These are phyloP conservation scores for Candida ovalis DNA, from an alignment of 805 yeast genomes.

Conservation along the genomic window DNA sequence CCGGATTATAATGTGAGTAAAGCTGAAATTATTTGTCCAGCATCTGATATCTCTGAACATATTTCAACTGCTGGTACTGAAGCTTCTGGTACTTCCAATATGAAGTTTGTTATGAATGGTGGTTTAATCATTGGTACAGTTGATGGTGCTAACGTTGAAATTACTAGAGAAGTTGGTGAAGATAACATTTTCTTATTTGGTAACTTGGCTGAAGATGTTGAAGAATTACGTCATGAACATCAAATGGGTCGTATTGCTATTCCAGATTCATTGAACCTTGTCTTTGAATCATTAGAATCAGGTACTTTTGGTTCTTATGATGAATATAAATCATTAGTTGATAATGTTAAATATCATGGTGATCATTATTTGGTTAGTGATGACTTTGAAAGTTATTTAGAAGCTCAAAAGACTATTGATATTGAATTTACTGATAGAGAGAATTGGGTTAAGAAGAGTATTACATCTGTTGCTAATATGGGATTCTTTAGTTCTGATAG, in stretches of 20 bases:
- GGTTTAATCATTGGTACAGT: slow-evolving; percentile 94
- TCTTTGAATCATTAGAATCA: slow-evolving; percentile 60
- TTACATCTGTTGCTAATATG: slow-evolving; percentile 82
- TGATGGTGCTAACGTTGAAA: slow-evolving; percentile 95
- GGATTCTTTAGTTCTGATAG: slow-evolving; percentile 92
- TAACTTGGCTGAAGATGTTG: slow-evolving; percentile 85
- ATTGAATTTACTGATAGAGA: slow-evolving; percentile 58
- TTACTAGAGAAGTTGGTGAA: slow-evolving; percentile 90
- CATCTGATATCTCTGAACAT: slow-evolving; percentile 87
- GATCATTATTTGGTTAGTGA: slow-evolving; percentile 86
- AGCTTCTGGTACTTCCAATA: slow-evolving; percentile 93
- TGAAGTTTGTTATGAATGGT: slow-evolving; percentile 93
- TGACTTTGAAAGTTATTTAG: slow-evolving; percentile 83
- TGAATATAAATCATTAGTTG: slow-evolving; percentile 65
- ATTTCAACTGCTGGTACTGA: slow-evolving; percentile 97
- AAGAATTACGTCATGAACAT: slow-evolving; percentile 76
- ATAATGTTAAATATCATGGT: slow-evolving; percentile 67
- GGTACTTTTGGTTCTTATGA: slow-evolving; percentile 69
- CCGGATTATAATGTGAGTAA: slow-evolving; percentile 94
- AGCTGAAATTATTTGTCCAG: slow-evolving; percentile 88
- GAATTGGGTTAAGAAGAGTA: slow-evolving; percentile 74
- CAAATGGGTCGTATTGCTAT: slow-evolving; percentile 53
- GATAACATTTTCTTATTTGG: slow-evolving; percentile 92
- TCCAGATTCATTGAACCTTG: slow-evolving; percentile 57
- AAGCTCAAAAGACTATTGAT: slow-evolving; percentile 76